Percentiles rank a stretch among this genome's conserved stretches.
Conservation (phyloP, 2,329 filamentous ascomycete species). For the Dryadomyces quercivorus region DNA sequence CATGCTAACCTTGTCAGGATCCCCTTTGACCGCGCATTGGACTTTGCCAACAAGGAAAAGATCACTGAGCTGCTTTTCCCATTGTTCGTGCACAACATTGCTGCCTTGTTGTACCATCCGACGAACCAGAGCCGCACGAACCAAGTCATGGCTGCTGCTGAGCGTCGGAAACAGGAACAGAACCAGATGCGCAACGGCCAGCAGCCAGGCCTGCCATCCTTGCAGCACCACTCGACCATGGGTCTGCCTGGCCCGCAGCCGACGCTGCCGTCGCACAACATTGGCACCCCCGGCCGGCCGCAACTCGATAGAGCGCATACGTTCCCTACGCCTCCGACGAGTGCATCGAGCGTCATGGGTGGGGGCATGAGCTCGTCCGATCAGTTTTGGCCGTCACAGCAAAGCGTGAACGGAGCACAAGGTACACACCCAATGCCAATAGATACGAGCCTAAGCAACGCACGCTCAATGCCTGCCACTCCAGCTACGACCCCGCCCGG, state of each 20-base stretch:
- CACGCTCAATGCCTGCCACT: slow-evolving; percentile 81
- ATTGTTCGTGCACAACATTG: slow-evolving; percentile 95
- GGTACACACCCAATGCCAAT: slow-evolving; percentile 64
- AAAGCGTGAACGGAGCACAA: slow-evolving; percentile 49
- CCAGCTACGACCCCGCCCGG: slow-evolving; percentile 84
- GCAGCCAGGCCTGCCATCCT: slow-evolving; percentile 49
- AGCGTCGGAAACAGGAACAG: slow-evolving; percentile 62
- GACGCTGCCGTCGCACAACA: slow-evolving; percentile 52
- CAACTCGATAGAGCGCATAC: slow-evolving; percentile 76
- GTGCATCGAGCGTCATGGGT: slow-evolving; percentile 72
- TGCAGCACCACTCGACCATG: slow-evolving; percentile 52
- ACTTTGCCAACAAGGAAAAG: slow-evolving; percentile 99
- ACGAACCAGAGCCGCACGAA: slow-evolving; percentile 73
- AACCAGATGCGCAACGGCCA: slow-evolving; percentile 50
- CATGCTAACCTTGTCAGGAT: slow-evolving; percentile 53
- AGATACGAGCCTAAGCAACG: slow-evolving; percentile 65
- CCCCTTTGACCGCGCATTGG: slow-evolving; percentile 90
- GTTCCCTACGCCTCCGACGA: slow-evolving; percentile 87
- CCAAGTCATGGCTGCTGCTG: slow-evolving; percentile 76
- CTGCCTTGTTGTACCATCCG: slow-evolving; percentile 84
- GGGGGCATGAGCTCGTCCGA: slow-evolving; percentile 60
- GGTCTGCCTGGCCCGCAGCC: slow-evolving; percentile 43
- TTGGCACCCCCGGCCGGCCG: slow-evolving; percentile 47
- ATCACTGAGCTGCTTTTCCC: slow-evolving; percentile 94
- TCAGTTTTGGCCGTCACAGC: slow-evolving; percentile 58